phyloP scores from a whole-genome alignment of 768 basidiomycete genomes.

The Boletus patriciae region DNA sequence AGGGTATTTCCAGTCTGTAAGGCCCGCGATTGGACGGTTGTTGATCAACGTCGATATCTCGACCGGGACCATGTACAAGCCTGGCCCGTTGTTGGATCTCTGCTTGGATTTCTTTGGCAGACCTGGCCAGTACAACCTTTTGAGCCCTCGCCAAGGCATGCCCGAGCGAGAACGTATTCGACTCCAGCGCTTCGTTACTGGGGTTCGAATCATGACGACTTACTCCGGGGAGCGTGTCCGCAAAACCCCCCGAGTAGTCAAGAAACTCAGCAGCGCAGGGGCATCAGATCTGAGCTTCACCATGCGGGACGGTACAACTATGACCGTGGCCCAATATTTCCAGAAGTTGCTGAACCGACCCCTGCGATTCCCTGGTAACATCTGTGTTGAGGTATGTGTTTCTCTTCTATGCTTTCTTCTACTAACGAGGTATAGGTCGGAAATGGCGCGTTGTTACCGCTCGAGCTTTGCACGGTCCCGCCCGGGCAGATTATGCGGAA shows the following conservation, averaged over 20 bases:
- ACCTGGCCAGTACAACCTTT: constrained; percentile 28
- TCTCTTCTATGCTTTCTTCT: constrained; percentile 19
- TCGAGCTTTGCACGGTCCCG: constrained; percentile 64
- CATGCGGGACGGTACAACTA: constrained; percentile 52
- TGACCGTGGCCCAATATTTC: constrained; percentile 67
- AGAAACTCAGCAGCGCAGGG: constrained; percentile 53
- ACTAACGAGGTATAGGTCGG: constrained; percentile 47
- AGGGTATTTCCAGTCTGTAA: constrained; percentile 78
- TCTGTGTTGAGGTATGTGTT: constrained; percentile 63
- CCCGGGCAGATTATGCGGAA: constrained; percentile 72
- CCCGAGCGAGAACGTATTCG: constrained; percentile 53
- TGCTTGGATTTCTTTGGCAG: constrained; percentile 55
- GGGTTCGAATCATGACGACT: constrained; percentile 49
- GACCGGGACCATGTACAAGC: constrained; percentile 72
- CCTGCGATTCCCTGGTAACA: constrained; percentile 58
- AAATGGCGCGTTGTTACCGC: constrained; percentile 58
- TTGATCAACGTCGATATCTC: constrained; percentile 78
- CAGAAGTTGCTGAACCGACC: constrained; percentile 48
- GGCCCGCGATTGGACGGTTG: constrained; percentile 63
- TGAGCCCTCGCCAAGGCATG: constrained; percentile 43
- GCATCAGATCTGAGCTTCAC: constrained; percentile 57
- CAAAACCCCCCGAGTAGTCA: constrained; percentile 58
- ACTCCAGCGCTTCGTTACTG: constrained; percentile 56
- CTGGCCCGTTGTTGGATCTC: constrained; percentile 57
- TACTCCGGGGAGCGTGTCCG: constrained; percentile 38